Base-by-base conservation (phyloP, 2,329 filamentous ascomycete genomes). In the Neofusicoccum parvum region DNA sequence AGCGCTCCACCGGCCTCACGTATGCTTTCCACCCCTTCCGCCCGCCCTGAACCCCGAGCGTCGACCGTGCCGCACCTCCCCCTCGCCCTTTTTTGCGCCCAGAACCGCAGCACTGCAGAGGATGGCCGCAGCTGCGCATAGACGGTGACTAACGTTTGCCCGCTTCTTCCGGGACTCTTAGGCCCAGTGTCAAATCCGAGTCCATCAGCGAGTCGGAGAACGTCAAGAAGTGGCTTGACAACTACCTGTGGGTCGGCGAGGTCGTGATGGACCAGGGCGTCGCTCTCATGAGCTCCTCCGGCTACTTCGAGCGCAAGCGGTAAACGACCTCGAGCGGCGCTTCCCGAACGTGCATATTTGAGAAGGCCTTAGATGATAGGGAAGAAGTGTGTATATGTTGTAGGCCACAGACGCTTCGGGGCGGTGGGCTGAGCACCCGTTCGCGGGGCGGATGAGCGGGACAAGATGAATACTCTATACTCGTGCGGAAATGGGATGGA, bases 231-330 rank as follows among this genome's bases (percentile, higher is more conserved):
- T 98, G 94, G 93, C 88, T 98, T 70, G 90, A 94, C 75, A 94
- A 90, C 77, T 98, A 98, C 79, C 88, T 98, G 49, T 92, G 92
- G 68, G 90, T 97, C 17, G 95, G 95, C 72, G 95, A 99, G 83
- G 97, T 93, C 88, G 91, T 97, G 69, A 96, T 99, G 93, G 95
- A 99, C 79, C 91, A 96, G 82, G 96, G 93, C 36, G 92, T 98
- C 37, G 94, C 94, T 46, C 87, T 98, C 65, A 92, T 97, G 76
- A 91, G 92, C 48, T 90, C 91, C 56, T 96, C 92, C 76, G 87
- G 90, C 67, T 99, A 89, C 81, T 99, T 99, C 78, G 94, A 97
- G 82, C 87, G 95, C 75, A 94, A 88, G 79, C 87, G 94, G 82
- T 96, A 67, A 45, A 50, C 50, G 41, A 10, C 50, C 32, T 7